Percentiles rank a stretch among this genome's conserved stretches.
These are phyloP conservation scores for Dictyostelium citrinum DNA, from an alignment of 78 protist species.

Conservation along the genomic window DNA sequence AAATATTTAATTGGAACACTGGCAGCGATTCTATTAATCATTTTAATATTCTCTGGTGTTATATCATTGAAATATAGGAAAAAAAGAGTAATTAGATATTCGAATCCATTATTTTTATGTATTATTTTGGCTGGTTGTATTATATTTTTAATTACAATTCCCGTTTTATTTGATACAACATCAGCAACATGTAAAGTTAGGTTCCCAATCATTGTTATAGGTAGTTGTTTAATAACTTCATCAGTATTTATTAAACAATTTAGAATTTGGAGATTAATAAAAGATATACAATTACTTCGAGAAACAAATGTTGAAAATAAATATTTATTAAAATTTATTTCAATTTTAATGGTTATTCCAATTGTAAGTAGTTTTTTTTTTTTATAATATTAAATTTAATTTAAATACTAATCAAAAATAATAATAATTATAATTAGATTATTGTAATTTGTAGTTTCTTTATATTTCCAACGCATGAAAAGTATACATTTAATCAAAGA, in stretches of 20 bases:
- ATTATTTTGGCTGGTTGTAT: conserved; percentile 25
- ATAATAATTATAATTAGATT: neutral
- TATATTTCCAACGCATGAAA: neutral
- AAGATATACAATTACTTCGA: conserved; percentile 43
- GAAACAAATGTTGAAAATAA: conserved; percentile 57
- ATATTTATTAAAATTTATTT: conserved; percentile 33
- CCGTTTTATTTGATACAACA: neutral
- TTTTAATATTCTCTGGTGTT: neutral
- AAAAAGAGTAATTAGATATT: conserved; percentile 41
- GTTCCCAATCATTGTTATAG: neutral
- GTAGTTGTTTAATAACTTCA: neutral
- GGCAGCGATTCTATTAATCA: neutral
- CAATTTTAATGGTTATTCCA: conserved; percentile 35
- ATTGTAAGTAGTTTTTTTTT: neutral
- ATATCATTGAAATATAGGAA: conserved; percentile 21
- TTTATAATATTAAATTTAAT: too few relatives aligned
- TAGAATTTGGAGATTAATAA: conserved; percentile 49
- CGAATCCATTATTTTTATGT: conserved; percentile 35
- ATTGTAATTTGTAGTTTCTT: neutral
- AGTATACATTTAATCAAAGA: neutral
- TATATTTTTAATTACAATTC: neutral
- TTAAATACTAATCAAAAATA: neutral
- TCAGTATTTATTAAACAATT: conserved; percentile 62
- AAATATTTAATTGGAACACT: conserved; percentile 17
- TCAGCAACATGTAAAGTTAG: neutral